These are phyloP conservation scores for Saccharomyces eubayanus DNA, from an alignment of 805 yeast species.

Conservation along the genomic window DNA sequence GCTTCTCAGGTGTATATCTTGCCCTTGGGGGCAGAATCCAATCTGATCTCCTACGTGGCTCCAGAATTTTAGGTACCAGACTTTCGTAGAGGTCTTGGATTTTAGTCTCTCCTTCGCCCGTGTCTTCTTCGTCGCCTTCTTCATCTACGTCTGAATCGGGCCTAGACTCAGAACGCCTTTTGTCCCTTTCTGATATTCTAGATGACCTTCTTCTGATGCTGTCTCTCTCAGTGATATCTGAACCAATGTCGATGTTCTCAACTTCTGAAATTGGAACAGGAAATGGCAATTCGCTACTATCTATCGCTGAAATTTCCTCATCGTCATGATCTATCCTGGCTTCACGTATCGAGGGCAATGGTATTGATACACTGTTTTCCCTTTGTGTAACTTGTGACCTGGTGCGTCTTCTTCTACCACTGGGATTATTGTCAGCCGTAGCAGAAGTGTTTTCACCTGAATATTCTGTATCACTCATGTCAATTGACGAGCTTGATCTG, in stretches of 20 bases:
- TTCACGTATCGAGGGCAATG: not conserved
- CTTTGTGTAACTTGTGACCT: conserved; percentile 2
- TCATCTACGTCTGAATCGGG: not conserved
- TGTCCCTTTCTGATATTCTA: conserved; percentile 16
- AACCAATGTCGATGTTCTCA: not conserved
- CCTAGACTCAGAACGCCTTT: not conserved
- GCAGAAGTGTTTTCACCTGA: not conserved
- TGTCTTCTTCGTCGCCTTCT: conserved; percentile 3
- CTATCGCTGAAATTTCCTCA: not conserved
- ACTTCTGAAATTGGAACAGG: not conserved
- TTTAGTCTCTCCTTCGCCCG: conserved; percentile 5
- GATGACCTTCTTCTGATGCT: conserved; percentile 20
- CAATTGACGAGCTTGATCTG: conserved; percentile 2
- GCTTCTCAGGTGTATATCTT: conserved; percentile 29
- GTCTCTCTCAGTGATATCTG: conserved; percentile 1
- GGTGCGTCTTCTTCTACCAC: conserved; percentile 2
- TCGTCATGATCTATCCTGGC: not conserved
- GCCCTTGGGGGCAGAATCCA: conserved; percentile 27
- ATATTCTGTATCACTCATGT: conserved; percentile 7
- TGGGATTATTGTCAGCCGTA: not conserved
- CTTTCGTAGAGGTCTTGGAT: conserved; percentile 26
- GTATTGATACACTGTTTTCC: not conserved
- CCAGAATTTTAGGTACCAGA: conserved; percentile 23
- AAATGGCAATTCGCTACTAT: not conserved
- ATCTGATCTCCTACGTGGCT: conserved; percentile 31